Conservation (phyloP, 208 protist genomes). For the Trypanosoma boissoni region DNA sequence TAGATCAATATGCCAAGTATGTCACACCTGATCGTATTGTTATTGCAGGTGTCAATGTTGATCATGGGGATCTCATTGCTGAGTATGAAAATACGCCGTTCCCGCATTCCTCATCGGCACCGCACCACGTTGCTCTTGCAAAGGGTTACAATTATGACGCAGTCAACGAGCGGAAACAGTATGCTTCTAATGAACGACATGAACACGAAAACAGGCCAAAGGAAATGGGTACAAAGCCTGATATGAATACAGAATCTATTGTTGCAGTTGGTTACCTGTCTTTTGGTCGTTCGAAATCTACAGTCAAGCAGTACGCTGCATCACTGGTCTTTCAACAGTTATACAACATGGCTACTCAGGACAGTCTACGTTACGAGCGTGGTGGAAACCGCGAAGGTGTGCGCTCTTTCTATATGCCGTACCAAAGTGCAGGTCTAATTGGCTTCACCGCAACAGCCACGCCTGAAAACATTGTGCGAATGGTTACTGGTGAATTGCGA, state of each 20-base stretch:
- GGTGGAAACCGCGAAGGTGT: constrained; percentile 43
- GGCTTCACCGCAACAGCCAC: constrained; percentile 66
- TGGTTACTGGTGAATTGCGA: constrained; percentile 58
- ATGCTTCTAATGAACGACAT: constrained; percentile 73
- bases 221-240: constrained; percentile 82
- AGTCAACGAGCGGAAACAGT: constrained; percentile 59
- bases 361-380: constrained; percentile 46
- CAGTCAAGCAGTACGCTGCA: constrained; percentile 67
- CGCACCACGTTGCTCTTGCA: constrained; percentile 53
- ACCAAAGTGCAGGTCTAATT: constrained; percentile 71
- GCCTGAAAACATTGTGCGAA: constrained; percentile 51
- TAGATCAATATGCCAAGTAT: constrained; percentile 77
- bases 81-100: constrained; percentile 86
- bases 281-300: constrained; percentile 51
- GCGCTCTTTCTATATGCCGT: constrained; percentile 82
- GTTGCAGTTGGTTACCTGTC: constrained; percentile 80
- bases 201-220: constrained; percentile 86
- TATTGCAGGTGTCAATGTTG: constrained; percentile 87
- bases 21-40: constrained; percentile 74
- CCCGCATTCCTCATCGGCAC: constrained; percentile 57
- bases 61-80: constrained; percentile 78
- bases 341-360: constrained; percentile 58
- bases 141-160: constrained; percentile 28
- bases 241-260: constrained; percentile 83
- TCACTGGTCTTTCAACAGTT: constrained; percentile 63